Base-by-base conservation (phyloP, 768 basidiomycete genomes). In the Pleurotus salmoneostramineus region DNA sequence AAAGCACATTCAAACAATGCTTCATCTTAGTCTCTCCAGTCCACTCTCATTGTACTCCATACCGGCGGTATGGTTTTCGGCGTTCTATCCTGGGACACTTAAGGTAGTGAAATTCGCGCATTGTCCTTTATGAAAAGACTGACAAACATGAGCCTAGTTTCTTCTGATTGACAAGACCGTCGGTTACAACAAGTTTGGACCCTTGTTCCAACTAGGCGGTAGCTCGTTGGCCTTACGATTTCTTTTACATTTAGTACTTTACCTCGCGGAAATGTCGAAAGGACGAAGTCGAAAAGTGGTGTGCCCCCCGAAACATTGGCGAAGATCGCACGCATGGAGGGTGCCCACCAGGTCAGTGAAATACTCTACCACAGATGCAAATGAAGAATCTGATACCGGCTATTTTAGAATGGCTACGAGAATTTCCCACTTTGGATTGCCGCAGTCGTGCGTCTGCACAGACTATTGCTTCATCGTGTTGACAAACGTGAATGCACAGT, bases 171-270 rank as follows among this genome's bases (percentile, higher is more conserved):
- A 65, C 36, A 69, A 62, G 44, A 57, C 64, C 8, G 56, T 69
- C 36, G 72, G 71, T 1, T 76, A 64, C 58, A 67, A 75, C 63
- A 77, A 77, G 75, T 75, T 52, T 42, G 67, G 58, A 12, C 14
- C 33, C 21, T 12, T 27, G 15, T 45, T 40, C 21, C 21, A 27
- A 27, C 21, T 27, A 27, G 21, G 21, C 21, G 21, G 21, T 27
- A 27, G 3, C 21, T 27, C 21, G 21, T 27, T 27, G 21, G 21
- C 21, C 21, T 27, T 27, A 27, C 21, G 21, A 27, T 27, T 27
- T 27, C 21, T 27, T 27, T 27, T 7, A 21, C 34, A 46, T 35
- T n/a, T 50, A 76, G 74, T 59, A 65, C 70, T 15, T 57, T 64
- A 8, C 75, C 75, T 2, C 70, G 75, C 10, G 58, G 61, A 6